Conservation (phyloP, 768 basidiomycete genomes). For the Sporobolomyces roseus region DNA sequence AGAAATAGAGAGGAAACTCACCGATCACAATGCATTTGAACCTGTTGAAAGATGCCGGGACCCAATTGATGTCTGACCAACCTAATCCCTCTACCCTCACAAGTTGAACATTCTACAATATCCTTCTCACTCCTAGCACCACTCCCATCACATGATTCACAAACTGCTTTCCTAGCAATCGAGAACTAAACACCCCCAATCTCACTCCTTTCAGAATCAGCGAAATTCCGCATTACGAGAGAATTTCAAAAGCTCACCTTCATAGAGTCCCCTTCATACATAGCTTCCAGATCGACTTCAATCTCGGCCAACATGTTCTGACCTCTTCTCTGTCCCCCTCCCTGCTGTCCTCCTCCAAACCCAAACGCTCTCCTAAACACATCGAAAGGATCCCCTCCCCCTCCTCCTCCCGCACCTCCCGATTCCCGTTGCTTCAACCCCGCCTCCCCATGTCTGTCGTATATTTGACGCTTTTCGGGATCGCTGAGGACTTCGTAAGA, state of each 20-base stretch:
- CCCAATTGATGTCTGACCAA: conserved; percentile 79
- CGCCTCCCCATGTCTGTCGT: conserved; percentile 92
- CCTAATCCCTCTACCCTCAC: conserved; percentile 79
- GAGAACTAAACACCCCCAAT: conserved; percentile 82
- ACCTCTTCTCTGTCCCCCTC: conserved; percentile 47
- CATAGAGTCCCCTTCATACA: conserved; percentile 78
- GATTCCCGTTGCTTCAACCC: conserved; percentile 76
- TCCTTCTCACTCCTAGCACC: conserved; percentile 76
- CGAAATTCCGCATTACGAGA: too few relatives aligned
- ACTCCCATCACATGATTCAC: conserved; percentile 83
- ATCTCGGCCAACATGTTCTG: conserved; percentile 51
- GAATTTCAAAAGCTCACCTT: conserved; percentile 57
- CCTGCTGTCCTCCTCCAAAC: conserved; percentile 37
- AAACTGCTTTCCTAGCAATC: conserved; percentile 84
- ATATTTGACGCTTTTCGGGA: conserved; percentile 81
- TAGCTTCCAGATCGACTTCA: conserved; percentile 47
- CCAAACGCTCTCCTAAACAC: conserved; percentile 85
- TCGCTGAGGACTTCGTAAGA: conserved; percentile 97
- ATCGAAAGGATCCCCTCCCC: conserved; percentile 76
- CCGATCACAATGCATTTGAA: conserved; percentile 53
- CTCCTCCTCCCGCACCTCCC: conserved; percentile 59
- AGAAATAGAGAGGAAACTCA: neutral
- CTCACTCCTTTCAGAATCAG: too few relatives aligned
- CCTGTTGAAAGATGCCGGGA: conserved; percentile 43
- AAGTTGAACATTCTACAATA: conserved; percentile 64